phyloP scores from a whole-genome alignment of 169 alveolate genomes.

The Neospora caninum region DNA sequence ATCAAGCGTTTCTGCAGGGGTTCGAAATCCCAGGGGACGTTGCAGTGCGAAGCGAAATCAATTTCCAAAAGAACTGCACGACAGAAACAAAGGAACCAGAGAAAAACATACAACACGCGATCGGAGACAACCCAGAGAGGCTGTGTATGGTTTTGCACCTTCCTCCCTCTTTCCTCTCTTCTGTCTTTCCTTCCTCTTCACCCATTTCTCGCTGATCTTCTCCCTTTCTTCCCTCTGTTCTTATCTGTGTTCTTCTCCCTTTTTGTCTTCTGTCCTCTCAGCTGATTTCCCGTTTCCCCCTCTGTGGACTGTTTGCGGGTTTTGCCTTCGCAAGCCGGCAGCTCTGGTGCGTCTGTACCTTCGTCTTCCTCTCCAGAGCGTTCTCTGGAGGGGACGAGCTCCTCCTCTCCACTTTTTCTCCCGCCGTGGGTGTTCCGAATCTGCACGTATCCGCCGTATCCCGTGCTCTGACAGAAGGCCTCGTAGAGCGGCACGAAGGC shows the following conservation, averaged over 20 bases:
- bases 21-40: slow-evolving; percentile 86
- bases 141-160: no score
- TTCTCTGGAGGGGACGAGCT: background rate
- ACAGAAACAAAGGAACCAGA: background rate
- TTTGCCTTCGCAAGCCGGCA: background rate
- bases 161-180: no score
- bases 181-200: no score
- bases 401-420: background rate
- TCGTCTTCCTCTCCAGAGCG: slow-evolving; percentile 12
- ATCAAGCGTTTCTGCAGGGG: slow-evolving; percentile 86
- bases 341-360: no score
- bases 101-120: background rate
- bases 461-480: slow-evolving; percentile 49
- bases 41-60: slow-evolving; percentile 61
- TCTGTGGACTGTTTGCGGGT: background rate
- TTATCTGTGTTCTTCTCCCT: no score
- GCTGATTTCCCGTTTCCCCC: background rate
- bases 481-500: slow-evolving; percentile 58
- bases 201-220: no score
- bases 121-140: no score
- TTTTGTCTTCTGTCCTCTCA: background rate
- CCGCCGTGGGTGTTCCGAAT: background rate
- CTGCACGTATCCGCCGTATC: slow-evolving; percentile 45
- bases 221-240: no score
- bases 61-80: slow-evolving; percentile 38